phyloP scores from a whole-genome alignment of 1,139 yeast genomes.

The Geotrichum europaeum region DNA sequence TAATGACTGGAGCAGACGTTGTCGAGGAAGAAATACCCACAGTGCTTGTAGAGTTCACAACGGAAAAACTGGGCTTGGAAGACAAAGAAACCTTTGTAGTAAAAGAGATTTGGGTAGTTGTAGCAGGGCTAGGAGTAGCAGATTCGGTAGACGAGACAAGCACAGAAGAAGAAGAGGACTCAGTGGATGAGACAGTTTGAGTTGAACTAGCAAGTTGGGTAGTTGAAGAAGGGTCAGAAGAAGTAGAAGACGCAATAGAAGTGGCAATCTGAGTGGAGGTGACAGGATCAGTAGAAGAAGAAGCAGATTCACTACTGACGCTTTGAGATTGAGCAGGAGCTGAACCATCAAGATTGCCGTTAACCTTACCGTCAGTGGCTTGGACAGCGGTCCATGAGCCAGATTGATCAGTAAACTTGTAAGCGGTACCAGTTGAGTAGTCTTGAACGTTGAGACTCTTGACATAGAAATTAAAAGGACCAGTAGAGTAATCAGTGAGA shows the following conservation, averaged over 20 bases:
- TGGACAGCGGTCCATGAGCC: constrained; percentile 67
- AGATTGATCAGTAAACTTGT: constrained; percentile 55
- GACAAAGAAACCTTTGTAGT: background rate
- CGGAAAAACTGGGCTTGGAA: background rate
- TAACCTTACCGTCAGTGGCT: constrained; percentile 56
- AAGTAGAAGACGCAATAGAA: background rate
- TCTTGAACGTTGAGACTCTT: constrained; percentile 60
- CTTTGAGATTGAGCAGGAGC: constrained; percentile 19
- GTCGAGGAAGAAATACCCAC: background rate
- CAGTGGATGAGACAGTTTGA: background rate
- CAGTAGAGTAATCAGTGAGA: constrained; percentile 54
- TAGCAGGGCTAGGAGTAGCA: background rate
- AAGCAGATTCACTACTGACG: constrained; percentile 10
- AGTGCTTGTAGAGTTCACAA: background rate
- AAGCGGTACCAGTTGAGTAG: constrained; percentile 71
- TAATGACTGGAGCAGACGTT: background rate
- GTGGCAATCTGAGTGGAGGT: constrained; percentile 3
- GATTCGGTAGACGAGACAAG: background rate
- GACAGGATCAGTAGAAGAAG: constrained; percentile 11
- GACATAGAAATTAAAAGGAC: constrained; percentile 66
- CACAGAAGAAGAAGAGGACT: background rate
- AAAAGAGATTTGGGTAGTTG: background rate
- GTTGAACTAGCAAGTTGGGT: background rate
- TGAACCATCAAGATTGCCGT: constrained; percentile 25
- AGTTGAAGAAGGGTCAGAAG: background rate